These are phyloP conservation scores for Endotrypanum monterogeii DNA, from an alignment of 208 protist genomes.

Conservation along the genomic window DNA sequence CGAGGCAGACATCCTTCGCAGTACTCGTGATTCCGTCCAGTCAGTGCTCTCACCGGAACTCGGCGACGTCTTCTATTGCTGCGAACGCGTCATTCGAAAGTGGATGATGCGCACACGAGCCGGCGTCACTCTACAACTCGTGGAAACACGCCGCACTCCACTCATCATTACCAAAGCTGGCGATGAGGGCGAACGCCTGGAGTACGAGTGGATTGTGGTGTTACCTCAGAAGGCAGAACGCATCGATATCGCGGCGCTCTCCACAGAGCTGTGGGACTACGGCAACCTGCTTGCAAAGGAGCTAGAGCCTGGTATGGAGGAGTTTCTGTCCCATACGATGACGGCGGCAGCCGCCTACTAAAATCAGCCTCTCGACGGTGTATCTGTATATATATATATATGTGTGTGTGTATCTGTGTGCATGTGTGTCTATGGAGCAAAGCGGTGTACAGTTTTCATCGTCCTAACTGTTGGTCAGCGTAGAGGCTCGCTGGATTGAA, in stretches of 20 bases:
- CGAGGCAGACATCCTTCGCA: conserved; percentile 79
- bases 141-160: conserved; percentile 89
- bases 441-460: not conserved
- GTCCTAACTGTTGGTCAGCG: not conserved
- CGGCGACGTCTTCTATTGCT: conserved; percentile 88
- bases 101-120: conserved; percentile 62
- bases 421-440: not conserved
- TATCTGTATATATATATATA: no score
- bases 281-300: conserved; percentile 63
- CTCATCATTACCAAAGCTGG: conserved; percentile 87
- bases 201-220: conserved; percentile 90
- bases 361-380: not conserved
- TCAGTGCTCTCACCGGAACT: conserved; percentile 86
- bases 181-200: conserved; percentile 82
- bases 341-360: conserved; percentile 58
- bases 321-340: conserved; percentile 80
- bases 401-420: no score
- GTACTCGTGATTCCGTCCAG: conserved; percentile 86
- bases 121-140: conserved; percentile 71
- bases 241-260: conserved; percentile 58
- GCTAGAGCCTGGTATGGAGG: conserved; percentile 83
- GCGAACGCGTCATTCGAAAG: conserved; percentile 81
- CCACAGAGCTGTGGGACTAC: conserved; percentile 78
- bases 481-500: not conserved
- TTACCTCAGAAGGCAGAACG: conserved; percentile 79